Conservation (phyloP, 2,329 filamentous ascomycete genomes). For the Fusarium sp. region DNA sequence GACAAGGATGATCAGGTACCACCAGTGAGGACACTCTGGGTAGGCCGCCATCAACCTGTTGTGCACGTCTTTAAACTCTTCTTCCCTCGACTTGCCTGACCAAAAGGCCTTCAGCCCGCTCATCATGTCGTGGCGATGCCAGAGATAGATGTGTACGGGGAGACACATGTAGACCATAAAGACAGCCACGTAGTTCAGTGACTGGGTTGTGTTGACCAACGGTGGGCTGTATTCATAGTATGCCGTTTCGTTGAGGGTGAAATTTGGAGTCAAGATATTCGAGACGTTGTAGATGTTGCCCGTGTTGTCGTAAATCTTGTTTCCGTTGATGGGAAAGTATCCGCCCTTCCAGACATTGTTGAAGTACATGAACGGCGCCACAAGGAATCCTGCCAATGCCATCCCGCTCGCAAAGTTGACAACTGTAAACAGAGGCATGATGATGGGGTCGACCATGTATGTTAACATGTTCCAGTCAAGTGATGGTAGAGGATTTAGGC, state of each 20-base stretch:
- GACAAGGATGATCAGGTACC: conserved; percentile 60
- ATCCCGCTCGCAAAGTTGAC: conserved; percentile 44
- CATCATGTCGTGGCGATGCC: conserved; percentile 44
- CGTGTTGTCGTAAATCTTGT: conserved; percentile 67
- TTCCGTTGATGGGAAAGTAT: conserved; percentile 66
- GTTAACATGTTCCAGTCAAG: conserved; percentile 54
- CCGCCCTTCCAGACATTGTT: conserved; percentile 59
- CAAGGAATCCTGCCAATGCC: conserved; percentile 63
- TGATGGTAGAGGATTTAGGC: conserved; percentile 51
- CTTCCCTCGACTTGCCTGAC: conserved; percentile 48
- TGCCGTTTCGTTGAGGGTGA: conserved; percentile 61
- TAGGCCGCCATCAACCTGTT: conserved; percentile 48
- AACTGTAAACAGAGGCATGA: conserved; percentile 44
- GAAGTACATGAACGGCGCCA: conserved; percentile 61
- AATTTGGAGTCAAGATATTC: conserved; percentile 60
- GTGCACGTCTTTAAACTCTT: conserved; percentile 47
- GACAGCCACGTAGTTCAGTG: conserved; percentile 46
- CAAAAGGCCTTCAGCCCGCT: conserved; percentile 42
- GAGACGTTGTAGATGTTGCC: conserved; percentile 61
- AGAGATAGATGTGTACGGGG: conserved; percentile 45
- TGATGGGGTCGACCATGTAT: conserved; percentile 44
- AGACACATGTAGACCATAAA: conserved; percentile 45
- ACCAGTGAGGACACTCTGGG: conserved; percentile 63
- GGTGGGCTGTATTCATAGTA: conserved; percentile 65
- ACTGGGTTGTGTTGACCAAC: conserved; percentile 59